A percentile compares a stretch with the other conserved stretches of the same genome.
phyloP scores from a whole-genome alignment of 345 rosid species.

The Heritiera fomes region DNA sequence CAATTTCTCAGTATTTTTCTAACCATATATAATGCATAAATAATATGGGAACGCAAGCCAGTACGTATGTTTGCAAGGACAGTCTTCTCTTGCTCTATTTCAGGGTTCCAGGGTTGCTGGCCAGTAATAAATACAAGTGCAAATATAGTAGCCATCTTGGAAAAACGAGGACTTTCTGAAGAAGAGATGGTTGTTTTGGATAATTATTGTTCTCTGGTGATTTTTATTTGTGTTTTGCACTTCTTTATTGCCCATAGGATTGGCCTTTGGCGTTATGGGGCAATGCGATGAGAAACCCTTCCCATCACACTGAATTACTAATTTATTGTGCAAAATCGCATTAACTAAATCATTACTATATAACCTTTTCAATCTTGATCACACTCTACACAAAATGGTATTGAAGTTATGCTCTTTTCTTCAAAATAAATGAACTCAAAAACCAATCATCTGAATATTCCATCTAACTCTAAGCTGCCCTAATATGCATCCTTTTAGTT shows the following conservation, averaged over 20 bases:
- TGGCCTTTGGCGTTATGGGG: background rate
- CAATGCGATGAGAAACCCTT: too few relatives aligned
- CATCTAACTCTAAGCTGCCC: background rate
- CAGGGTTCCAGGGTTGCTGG: background rate
- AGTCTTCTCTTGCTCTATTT: background rate
- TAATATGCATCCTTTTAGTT: background rate
- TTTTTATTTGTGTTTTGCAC: background rate
- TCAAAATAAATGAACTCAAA: background rate
- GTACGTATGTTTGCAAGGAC: background rate
- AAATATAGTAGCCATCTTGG: background rate
- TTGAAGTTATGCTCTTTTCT: background rate
- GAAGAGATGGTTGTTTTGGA: too few relatives aligned
- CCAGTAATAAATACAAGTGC: background rate
- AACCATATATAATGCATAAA: background rate
- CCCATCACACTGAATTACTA: too few relatives aligned
- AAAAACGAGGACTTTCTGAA: too few relatives aligned
- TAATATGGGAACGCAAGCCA: background rate
- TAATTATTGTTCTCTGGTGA: too few relatives aligned
- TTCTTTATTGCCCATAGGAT: background rate
- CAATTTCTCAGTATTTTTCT: background rate
- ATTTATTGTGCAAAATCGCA: too few relatives aligned
- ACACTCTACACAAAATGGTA: background rate
- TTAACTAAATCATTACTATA: background rate
- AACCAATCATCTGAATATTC: background rate
- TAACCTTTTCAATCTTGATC: background rate